Base-by-base conservation (phyloP, 805 yeast species). In the Blastobotrys mokoenaii region DNA sequence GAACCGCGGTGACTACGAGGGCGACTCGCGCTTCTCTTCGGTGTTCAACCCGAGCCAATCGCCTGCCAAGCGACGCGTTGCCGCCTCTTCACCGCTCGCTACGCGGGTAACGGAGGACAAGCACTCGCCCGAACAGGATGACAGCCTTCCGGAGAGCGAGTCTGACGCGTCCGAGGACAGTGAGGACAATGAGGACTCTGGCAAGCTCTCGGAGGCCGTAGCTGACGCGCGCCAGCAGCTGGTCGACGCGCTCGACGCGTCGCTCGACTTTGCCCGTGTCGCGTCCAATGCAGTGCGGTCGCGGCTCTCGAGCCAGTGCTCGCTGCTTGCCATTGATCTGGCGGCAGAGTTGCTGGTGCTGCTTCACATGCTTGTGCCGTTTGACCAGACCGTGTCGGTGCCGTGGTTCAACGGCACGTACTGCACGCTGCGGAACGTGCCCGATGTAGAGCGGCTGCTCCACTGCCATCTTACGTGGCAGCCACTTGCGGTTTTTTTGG, bases 251-350 rank as follows among this genome's bases (percentile, higher is more conserved):
- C 33, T 46, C 16, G 61, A 59, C 31, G 31, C 44, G 11, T 25
- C 46, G 18, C n/a, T 12, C 6, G 46, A 49, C 30, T 29, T 39
- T n/a, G n/a, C n/a, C n/a, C n/a, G n/a, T n/a, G n/a, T n/a, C n/a
- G n/a, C n/a, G 31, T 52, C 57, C 25, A 41, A 49, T 30, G 34
- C 46, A 6, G 40, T 57, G 14, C 60, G 54, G 48, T 45, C 49
- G 39, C 14, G 37, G 16, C 53, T 64, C 32, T 59, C 66, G 41
- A 47, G 62, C 6, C 51, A 63, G 33, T 57, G 56, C 34, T 41
- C 64, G n/a, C 52, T 64, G 38, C 57, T 51, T 39, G 18, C 38
- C 10, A 42, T 37, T 22, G 49, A 42, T 17, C 40, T 35, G 32
- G 9, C 38, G 52, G 25, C 47, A 51, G 40, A 45, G 53, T 34